Evolutionary conservation across 2,329 filamentous ascomycete genomes (phyloP).

Genomic region (Nothophaeocryptopus gaeumannii): DNA sequence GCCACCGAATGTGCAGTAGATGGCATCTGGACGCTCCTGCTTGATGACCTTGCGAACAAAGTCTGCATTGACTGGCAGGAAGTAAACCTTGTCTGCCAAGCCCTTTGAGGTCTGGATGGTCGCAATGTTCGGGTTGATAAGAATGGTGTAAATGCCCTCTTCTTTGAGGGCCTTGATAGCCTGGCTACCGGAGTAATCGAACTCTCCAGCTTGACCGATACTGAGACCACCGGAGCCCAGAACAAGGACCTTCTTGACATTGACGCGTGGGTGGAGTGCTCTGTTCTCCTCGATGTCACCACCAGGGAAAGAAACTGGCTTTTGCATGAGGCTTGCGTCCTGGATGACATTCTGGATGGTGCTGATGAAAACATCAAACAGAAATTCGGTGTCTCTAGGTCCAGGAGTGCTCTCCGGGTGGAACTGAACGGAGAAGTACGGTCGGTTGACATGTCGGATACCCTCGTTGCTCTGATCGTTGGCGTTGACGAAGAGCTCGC

Average conservation of each 20-base stretch:
- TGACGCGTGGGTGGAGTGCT: constrained; percentile 70
- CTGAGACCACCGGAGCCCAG: constrained; percentile 92
- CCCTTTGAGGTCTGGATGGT: constrained; percentile 99
- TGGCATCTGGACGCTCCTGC: constrained; percentile 90
- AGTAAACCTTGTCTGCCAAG: constrained; percentile 97
- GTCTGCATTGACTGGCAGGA: constrained; percentile 92
- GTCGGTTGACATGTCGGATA: constrained; percentile 79
- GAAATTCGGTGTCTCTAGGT: constrained; percentile 89
- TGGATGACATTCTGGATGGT: constrained; percentile 71
- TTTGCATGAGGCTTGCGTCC: constrained; percentile 63
- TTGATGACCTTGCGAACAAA: constrained; percentile 97
- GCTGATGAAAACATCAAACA: constrained; percentile 95
- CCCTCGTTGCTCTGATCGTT: constrained; percentile 98
- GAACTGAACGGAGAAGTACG: constrained; percentile 99
- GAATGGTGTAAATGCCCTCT: constrained; percentile 94
- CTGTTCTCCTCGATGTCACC: constrained; percentile 77
- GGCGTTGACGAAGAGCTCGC: constrained; percentile 94
- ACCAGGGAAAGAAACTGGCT: constrained; percentile 82
- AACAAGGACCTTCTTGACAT: constrained; percentile 90
- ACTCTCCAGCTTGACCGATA: constrained; percentile 97
- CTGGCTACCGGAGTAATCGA: constrained; percentile 97
- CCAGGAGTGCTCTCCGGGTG: constrained; percentile 96
- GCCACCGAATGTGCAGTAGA: constrained; percentile 96
- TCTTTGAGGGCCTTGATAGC: constrained; percentile 98
- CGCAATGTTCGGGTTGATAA: constrained; percentile 99